Base-by-base conservation (phyloP, 331 rosid species). In the Phaseolus coccineus region DNA sequence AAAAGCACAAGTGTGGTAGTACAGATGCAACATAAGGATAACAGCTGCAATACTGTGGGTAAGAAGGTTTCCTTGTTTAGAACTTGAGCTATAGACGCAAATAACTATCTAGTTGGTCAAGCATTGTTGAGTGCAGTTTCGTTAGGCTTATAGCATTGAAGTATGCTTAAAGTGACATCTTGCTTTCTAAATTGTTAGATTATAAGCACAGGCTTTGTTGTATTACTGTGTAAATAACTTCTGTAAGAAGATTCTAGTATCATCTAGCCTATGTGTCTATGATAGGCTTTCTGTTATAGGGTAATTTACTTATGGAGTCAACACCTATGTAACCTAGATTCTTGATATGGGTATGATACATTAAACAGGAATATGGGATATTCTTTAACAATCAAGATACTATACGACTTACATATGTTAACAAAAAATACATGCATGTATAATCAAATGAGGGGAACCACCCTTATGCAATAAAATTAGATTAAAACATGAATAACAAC, bases 1-100 rank as follows among this genome's bases (percentile, higher is more conserved):
- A 64, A 66, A 47, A 81, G 85, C 53, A 48, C 70, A 48, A 81
- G 47, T 86, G 66, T 79, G 73, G 69, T 52, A 22, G 73, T 40
- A 71, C 84, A 85, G 62, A 80, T n/a, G 47, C 86, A 81, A 56
- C 85, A 75, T 28, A 24, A 84, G 62, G 85, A 72, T 77, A 80
- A 69, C 66, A 75, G 65, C 81, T 82, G 77, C 82, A 69, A 44
- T 64, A 61, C 83, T 80, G 80, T 53, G 70, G 97, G 97, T 90
- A 80, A 80, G 91, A 57, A 77, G 55, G 64, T 73, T 83, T 70
- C 79, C 70, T 74, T 73, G 31, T 55, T 77, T 61, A 65, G 55
- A 64, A 56, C 44, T 28, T 71, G 55, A 62, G 42, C 58, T 50
- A 48, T 77, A 71, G 19, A 52, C 25, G 71, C 40, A 58, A 61